Evolutionary conservation across 176 grass and related monocot genomes (phyloP).

Genomic region (Phyllostachys edulis): DNA sequence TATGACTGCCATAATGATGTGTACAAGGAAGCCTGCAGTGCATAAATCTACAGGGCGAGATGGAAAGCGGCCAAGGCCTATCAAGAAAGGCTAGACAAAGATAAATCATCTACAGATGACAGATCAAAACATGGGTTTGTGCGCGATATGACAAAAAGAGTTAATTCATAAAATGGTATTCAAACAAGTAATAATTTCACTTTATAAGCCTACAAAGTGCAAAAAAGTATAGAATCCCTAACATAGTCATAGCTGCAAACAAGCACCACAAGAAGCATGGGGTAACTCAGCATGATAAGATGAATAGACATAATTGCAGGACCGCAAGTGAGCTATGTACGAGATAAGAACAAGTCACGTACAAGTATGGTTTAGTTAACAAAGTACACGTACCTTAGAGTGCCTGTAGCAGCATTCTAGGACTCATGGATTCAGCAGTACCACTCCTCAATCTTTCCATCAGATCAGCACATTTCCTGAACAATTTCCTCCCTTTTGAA

Average conservation of each 20-base stretch:
- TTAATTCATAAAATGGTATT: not conserved
- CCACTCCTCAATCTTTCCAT: slow-evolving; percentile 60
- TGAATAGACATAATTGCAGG: no score
- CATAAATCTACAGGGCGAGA: not conserved
- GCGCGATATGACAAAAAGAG: not conserved
- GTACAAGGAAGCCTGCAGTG: not conserved
- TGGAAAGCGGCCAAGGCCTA: not conserved
- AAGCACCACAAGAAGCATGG: not conserved
- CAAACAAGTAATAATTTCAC: slow-evolving; percentile 16
- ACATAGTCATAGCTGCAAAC: not conserved
- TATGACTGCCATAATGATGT: not conserved
- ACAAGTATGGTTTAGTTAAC: slow-evolving; percentile 2
- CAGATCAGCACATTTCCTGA: slow-evolving; percentile 56
- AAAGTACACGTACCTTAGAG: slow-evolving; percentile 60
- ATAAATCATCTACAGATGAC: not conserved
- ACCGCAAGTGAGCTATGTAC: no score
- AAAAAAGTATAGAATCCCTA: not conserved
- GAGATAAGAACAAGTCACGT: not conserved
- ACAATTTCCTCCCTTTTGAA: slow-evolving; percentile 60
- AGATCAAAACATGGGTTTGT: not conserved
- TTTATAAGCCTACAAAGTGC: not conserved
- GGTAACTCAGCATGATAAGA: no score
- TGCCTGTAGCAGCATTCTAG: slow-evolving; percentile 59
- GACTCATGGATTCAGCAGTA: slow-evolving; percentile 52
- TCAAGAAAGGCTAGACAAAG: not conserved